phyloP scores from a whole-genome alignment of 371 early-diverging fungal genomes.

The Mycotypha africana region DNA sequence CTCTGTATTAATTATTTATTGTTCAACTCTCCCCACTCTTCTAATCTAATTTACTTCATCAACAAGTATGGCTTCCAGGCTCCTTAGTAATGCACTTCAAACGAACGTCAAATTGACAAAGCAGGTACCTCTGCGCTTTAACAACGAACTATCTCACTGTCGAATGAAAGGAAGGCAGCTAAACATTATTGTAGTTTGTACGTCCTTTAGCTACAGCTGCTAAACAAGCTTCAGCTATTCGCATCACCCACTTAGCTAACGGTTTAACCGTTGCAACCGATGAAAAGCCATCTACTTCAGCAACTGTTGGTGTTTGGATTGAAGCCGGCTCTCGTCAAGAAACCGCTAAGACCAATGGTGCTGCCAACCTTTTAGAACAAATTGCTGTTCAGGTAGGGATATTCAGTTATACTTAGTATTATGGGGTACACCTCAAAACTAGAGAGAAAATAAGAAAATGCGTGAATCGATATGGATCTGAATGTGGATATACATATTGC shows the following conservation, averaged over 20 bases:
- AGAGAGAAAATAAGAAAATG: neutral
- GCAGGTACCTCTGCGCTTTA: conserved; percentile 17
- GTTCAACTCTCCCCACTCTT: conserved; percentile 14
- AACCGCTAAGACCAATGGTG: conserved; percentile 72
- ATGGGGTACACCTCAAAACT: no score
- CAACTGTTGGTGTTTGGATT: conserved; percentile 96
- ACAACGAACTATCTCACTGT: no score
- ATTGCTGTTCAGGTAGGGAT: conserved; percentile 96
- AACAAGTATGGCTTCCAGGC: conserved; percentile 25
- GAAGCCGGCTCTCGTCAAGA: conserved; percentile 93
- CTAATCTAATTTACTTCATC: conserved; percentile 1
- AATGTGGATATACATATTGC: no score
- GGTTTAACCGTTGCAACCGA: conserved; percentile 94
- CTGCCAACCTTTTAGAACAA: conserved; percentile 95
- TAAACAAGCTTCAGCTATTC: conserved; percentile 37
- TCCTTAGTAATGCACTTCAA: conserved; percentile 25
- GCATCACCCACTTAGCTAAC: conserved; percentile 78
- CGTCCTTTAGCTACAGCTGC: conserved; percentile 51
- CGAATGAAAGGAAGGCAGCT: neutral
- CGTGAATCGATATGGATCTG: neutral
- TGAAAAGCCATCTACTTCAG: conserved; percentile 80
- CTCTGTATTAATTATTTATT: conserved; percentile 10
- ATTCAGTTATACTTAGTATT: no score
- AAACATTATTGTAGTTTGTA: conserved; percentile 28
- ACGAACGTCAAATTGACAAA: conserved; percentile 23